phyloP scores from a whole-genome alignment of 306 rosid species.

The Corylus avellana region DNA sequence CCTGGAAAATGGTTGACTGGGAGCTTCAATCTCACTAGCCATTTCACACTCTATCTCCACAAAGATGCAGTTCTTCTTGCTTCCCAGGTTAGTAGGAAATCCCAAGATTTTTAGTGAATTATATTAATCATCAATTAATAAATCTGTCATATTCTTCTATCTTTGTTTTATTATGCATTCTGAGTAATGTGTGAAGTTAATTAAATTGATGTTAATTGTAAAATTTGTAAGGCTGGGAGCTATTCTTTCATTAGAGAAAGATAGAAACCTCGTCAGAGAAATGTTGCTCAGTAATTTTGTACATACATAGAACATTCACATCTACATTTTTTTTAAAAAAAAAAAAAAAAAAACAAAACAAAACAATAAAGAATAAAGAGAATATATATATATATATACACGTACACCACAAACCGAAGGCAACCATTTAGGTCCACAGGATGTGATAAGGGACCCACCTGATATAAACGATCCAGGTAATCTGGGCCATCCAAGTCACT shows the following conservation, averaged over 20 bases:
- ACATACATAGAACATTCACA: no score
- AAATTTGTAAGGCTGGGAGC: neutral
- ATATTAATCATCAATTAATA: neutral
- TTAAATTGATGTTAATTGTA: neutral
- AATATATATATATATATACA: no score
- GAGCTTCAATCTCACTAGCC: slow-evolving; percentile 71
- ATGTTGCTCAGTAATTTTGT: no score
- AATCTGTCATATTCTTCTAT: neutral
- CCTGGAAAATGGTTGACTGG: slow-evolving; percentile 87
- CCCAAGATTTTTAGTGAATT: neutral
- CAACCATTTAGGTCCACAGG: neutral
- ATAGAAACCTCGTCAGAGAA: no score
- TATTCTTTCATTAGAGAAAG: no score
- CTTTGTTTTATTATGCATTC: no score
- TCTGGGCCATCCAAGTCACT: neutral
- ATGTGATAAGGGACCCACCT: neutral
- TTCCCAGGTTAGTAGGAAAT: slow-evolving; percentile 50
- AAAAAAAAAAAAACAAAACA: no score
- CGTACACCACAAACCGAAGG: no score
- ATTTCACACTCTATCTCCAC: slow-evolving; percentile 62
- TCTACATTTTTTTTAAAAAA: no score
- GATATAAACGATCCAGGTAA: neutral
- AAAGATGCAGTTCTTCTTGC: slow-evolving; percentile 78
- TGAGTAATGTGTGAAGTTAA: neutral
- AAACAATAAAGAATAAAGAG: no score